These are phyloP conservation scores for Cymbopogon flexuosus DNA, from an alignment of 202 grass and related monocot genomes.

Conservation along the genomic window DNA sequence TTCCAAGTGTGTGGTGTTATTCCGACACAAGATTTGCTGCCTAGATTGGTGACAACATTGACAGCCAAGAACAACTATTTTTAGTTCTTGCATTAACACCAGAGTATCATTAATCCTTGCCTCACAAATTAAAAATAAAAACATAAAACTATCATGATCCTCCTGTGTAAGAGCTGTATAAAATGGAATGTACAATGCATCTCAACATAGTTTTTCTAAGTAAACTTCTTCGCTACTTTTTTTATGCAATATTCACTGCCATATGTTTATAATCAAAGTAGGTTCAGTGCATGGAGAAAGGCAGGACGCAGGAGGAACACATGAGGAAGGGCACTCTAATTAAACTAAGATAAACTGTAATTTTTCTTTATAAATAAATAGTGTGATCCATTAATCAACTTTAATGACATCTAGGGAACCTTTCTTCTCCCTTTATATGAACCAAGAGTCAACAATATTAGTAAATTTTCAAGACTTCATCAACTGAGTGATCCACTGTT, in stretches of 20 bases:
- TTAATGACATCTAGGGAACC: slow-evolving; percentile 11
- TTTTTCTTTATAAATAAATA: not conserved
- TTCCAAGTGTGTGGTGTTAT: slow-evolving; percentile 48
- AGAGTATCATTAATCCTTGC: not conserved
- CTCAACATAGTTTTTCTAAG: slow-evolving; percentile 22
- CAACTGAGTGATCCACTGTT: not conserved
- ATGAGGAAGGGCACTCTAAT: not conserved
- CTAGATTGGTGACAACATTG: slow-evolving; percentile 45
- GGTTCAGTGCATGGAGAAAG: slow-evolving; percentile 34
- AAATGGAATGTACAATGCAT: slow-evolving; percentile 24
- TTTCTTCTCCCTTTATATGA: slow-evolving; percentile 24
- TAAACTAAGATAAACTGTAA: not conserved
- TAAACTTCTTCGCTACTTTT: slow-evolving; percentile 16
- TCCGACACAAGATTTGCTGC: slow-evolving; percentile 58
- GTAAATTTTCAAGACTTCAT: slow-evolving; percentile 6
- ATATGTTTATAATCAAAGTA: not conserved
- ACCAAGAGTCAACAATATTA: slow-evolving; percentile 31
- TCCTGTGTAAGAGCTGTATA: slow-evolving; percentile 27
- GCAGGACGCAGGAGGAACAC: slow-evolving; percentile 32
- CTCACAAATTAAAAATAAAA: not conserved
- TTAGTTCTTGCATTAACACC: slow-evolving; percentile 29
- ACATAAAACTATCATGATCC: not conserved
- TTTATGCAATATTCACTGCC: slow-evolving; percentile 18
- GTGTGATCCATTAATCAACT: not conserved
- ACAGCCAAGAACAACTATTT: slow-evolving; percentile 27